Evolutionary conservation across 164 flowering plant genomes (phyloP), one percentile per base, ranked within the genome.

Genomic region (Echeveria elegans): DNA sequence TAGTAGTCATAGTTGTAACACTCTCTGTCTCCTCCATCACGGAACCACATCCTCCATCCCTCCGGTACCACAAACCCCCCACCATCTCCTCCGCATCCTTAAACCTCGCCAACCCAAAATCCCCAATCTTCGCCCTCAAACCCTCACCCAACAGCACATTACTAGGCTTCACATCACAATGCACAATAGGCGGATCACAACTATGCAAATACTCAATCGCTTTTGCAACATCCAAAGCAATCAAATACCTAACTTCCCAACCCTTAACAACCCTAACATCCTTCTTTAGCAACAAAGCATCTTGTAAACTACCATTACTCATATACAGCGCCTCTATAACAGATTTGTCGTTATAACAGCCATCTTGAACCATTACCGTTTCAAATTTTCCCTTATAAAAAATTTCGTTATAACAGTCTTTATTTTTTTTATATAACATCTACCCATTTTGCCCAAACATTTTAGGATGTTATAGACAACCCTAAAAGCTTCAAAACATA

Each of bases 91-190:
- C 69, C 70, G n/a, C n/a, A n/a, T n/a, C n/a, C n/a, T 78, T 82
- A 58, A 81, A 38, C 73, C 86, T 76, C 1, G 97, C 89, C 1
- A 94, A 70, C 0, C 96, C 98, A 31, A 94, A 94, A 81, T 94
- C 97, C 0, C 88, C 95, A 66, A 94, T 81, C 70, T 87, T 91
- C 0, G 97, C 96, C 21, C 80, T 72, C 69, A 94, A 89, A 41
- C 66, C 43, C 9, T 32, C 60, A 74, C 89, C 96, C 56, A 94
- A 69, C 29, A 94, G 73, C 16, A 94, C 66, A 68, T 94, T 94
- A 63, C 97, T 91, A 26, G 98, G 98, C 76, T 94, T 94, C 43
- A 94, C 80, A 72, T 94, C 97, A 5, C 98, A 92, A 47, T 94
- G 98, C 68, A 94, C 82, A 9, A 88, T 80, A 0, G 89, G 88